A percentile compares a stretch with the other conserved stretches of the same genome.
Evolutionary conservation across 495 filamentous ascomycete genomes (phyloP).

Genomic region (Hypoxylon rickii): DNA sequence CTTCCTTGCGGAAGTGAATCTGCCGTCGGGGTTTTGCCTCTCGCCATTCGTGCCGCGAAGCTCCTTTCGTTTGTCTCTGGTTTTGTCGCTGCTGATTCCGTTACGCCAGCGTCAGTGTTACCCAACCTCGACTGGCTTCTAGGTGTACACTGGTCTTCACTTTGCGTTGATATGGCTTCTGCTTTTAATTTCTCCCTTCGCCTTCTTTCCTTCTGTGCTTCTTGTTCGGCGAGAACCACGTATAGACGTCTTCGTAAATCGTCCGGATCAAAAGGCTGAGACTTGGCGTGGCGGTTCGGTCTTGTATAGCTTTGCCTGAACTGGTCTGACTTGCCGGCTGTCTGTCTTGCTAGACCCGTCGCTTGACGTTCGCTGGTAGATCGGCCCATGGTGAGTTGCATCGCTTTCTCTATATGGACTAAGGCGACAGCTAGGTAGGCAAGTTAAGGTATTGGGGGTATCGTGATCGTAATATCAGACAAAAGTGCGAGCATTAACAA

Average conservation of each 20-base stretch:
- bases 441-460: too few species aligned
- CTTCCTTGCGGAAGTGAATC: background rate
- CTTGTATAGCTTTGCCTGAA: conserved; percentile 16
- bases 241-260: conserved; percentile 54
- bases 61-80: conserved; percentile 17
- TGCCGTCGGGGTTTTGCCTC: conserved; percentile 2
- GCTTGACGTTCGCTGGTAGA: conserved; percentile 11
- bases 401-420: conserved; percentile 1
- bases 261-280: conserved; percentile 54
- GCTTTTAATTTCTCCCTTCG: conserved; percentile 12
- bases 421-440: too few species aligned
- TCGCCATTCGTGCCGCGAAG: conserved; percentile 25
- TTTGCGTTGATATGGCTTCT: conserved; percentile 20
- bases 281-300: conserved; percentile 33
- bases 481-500: conserved; percentile 8
- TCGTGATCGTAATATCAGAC: conserved; percentile 6
- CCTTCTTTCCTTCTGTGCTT: conserved; percentile 34
- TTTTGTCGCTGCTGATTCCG: background rate
- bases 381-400: conserved; percentile 33
- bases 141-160: conserved; percentile 20
- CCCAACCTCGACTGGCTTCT: background rate
- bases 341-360: conserved; percentile 9
- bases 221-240: conserved; percentile 49
- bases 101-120: background rate
- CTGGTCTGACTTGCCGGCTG: conserved; percentile 15